Evolutionary conservation across 1,284 basidiomycete genomes (phyloP), one percentile per base, ranked within the genome.

Genomic region (Schizopora paradoxa): DNA sequence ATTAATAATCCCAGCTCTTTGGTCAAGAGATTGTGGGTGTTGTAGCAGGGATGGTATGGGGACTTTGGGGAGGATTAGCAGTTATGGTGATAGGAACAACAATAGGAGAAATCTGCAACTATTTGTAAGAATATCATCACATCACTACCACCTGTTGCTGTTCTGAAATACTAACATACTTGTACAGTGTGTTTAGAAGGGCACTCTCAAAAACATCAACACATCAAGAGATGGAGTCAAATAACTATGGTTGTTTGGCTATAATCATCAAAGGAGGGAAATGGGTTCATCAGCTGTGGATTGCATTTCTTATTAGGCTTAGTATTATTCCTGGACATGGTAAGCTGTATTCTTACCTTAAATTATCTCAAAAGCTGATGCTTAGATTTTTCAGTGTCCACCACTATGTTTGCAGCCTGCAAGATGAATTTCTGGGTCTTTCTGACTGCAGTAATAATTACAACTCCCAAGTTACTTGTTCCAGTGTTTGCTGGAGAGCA

Each of bases 271-370:
- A 22, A 22, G 33, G 22, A 35, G 33, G 33, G 11, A 22, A 22
- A 3, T n/a, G n/a, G n/a, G n/a, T n/a, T n/a, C n/a, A n/a, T 13
- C 80, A 81, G 1, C 14, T 35, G 22, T 35, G 18, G 33, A 35
- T 22, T 22, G 33, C 33, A 10, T 16, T 35, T n/a, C 18, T 35
- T 16, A 22, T 22, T 19, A 16, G 33, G 18, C 22, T 19, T 35
- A 35, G 33, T 14, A n/a, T 35, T 35, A 35, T 35, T 4, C 33
- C 33, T 35, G 22, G 18, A 5, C 33, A 35, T 35, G 18, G 33
- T 35, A 22, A 35, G 33, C 22, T 4, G 18, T 6, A 16, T 5
- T 10, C 10, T 35, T 3, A 6, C 10, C 33, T n/a, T 14, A 7
- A n/a, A 19, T 14, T 6, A 3, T 10, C 8, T 7, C 22, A 2